Evolutionary conservation across 2,329 filamentous ascomycete genomes (phyloP).

Genomic region (Aureobasidium melanogenum): DNA sequence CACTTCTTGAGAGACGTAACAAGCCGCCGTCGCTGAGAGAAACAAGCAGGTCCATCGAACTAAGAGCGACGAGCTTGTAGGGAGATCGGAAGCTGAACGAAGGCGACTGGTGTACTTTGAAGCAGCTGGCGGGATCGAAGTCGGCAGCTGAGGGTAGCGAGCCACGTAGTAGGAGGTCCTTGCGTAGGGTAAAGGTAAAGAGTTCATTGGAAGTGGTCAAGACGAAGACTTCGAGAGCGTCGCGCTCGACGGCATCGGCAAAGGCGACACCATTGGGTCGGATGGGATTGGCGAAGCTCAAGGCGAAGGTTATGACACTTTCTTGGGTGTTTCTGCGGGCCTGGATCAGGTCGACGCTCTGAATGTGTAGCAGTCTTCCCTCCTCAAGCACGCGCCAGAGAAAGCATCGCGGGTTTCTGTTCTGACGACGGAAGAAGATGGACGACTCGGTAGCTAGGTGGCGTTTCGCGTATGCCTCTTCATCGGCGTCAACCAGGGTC

Average conservation of each 20-base stretch:
- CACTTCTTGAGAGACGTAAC: conserved; percentile 57
- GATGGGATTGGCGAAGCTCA: conserved; percentile 74
- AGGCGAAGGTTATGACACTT: conserved; percentile 58
- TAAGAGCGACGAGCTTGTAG: conserved; percentile 70
- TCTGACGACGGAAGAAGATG: conserved; percentile 72
- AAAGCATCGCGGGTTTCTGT: conserved; percentile 72
- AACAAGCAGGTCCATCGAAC: conserved; percentile 64
- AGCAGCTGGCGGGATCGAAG: conserved; percentile 60
- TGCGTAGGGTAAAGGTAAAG: conserved; percentile 73
- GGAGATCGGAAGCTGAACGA: conserved; percentile 69
- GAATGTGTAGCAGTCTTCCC: conserved; percentile 70
- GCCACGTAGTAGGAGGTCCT: conserved; percentile 66
- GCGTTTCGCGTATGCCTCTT: conserved; percentile 62
- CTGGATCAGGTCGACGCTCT: conserved; percentile 70
- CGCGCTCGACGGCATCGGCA: conserved; percentile 67
- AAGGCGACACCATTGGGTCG: conserved; percentile 72
- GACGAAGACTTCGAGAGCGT: conserved; percentile 70
- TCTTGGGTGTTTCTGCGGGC: conserved; percentile 38
- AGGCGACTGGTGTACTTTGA: conserved; percentile 64
- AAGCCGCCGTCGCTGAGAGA: conserved; percentile 73
- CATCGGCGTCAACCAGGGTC: conserved; percentile 48
- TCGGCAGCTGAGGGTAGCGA: conserved; percentile 52
- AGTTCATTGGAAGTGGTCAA: conserved; percentile 71
- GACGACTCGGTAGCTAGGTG: conserved; percentile 71
- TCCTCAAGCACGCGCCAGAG: conserved; percentile 85